These are phyloP conservation scores for Pythium phragmitis DNA, from an alignment of 352 stramenopile species.

Conservation along the genomic window DNA sequence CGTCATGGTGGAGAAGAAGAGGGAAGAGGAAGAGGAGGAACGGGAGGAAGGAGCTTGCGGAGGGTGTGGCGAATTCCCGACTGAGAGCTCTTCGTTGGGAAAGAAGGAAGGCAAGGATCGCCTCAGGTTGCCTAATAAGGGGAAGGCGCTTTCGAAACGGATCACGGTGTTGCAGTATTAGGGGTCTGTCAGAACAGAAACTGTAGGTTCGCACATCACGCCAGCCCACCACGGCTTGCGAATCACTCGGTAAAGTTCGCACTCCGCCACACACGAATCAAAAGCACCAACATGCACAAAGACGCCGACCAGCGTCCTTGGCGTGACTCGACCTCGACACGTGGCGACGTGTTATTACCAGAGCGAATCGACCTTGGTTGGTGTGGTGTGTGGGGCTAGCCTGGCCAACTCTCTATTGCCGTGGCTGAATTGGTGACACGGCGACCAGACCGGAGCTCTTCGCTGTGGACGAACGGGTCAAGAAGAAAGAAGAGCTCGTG, in stretches of 20 bases:
- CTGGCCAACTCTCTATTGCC: neutral
- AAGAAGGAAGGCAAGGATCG: slow-evolving; percentile 5
- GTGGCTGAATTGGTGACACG: slow-evolving; percentile 1
- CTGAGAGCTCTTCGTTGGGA: slow-evolving; percentile 14
- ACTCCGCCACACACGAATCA: slow-evolving; percentile 12
- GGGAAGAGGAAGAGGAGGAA: neutral
- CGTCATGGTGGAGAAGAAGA: neutral
- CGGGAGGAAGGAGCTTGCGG: slow-evolving; percentile 2
- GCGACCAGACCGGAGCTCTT: slow-evolving; percentile 6
- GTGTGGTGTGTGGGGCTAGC: neutral
- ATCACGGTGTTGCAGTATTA: neutral
- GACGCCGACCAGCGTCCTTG: slow-evolving; percentile 20
- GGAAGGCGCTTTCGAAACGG: neutral
- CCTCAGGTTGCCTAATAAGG: neutral
- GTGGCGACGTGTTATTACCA: neutral
- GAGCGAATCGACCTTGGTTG: neutral
- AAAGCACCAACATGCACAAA: slow-evolving; percentile 12
- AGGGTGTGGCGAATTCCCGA: slow-evolving; percentile 24
- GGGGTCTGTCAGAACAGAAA: slow-evolving; percentile 3
- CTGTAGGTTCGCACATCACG: slow-evolving; percentile 12
- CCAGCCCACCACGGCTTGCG: neutral
- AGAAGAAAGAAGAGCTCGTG: neutral
- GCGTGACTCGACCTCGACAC: neutral
- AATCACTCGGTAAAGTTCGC: slow-evolving; percentile 12
- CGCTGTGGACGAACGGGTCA: neutral